phyloP scores from a whole-genome alignment of 768 basidiomycete species.

The Serendipita vermifera region DNA sequence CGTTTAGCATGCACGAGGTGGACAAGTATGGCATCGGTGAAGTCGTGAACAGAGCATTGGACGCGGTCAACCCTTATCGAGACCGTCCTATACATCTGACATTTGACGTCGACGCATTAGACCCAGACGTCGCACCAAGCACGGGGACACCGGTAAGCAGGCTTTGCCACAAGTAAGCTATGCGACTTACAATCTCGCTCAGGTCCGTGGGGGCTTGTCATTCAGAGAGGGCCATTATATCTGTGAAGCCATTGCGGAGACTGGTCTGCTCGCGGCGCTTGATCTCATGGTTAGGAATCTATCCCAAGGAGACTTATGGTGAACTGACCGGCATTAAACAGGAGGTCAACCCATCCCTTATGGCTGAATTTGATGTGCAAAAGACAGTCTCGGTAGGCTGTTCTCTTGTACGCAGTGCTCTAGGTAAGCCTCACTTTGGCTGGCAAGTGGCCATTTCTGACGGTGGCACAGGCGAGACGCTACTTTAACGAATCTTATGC shows the following conservation, averaged over 20 bases:
- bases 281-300: conserved; percentile 92
- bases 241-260: conserved; percentile 85
- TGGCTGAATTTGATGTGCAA: conserved; percentile 55
- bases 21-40: conserved; percentile 80
- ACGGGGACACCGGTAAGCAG: conserved; percentile 74
- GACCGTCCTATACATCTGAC: conserved; percentile 83
- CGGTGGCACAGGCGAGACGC: conserved; percentile 22
- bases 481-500: conserved; percentile 19
- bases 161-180: neutral
- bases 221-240: conserved; percentile 99
- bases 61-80: conserved; percentile 79
- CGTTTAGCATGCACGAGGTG: conserved; percentile 83
- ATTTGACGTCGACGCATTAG: conserved; percentile 92
- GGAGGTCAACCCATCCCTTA: conserved; percentile 96
- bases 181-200: conserved; percentile 13
- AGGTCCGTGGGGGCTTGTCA: conserved; percentile 88
- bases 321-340: conserved; percentile 23
- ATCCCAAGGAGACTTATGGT: conserved; percentile 12
- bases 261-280: conserved; percentile 78
- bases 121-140: conserved; percentile 91
- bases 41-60: conserved; percentile 92
- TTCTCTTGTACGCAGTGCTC: conserved; percentile 66
- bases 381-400: conserved; percentile 89
- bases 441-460: neutral
- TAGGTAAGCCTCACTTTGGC: conserved; percentile 40